Evolutionary conservation across 257 asterid genomes (phyloP).

Genomic region (Primulina eburnea): DNA sequence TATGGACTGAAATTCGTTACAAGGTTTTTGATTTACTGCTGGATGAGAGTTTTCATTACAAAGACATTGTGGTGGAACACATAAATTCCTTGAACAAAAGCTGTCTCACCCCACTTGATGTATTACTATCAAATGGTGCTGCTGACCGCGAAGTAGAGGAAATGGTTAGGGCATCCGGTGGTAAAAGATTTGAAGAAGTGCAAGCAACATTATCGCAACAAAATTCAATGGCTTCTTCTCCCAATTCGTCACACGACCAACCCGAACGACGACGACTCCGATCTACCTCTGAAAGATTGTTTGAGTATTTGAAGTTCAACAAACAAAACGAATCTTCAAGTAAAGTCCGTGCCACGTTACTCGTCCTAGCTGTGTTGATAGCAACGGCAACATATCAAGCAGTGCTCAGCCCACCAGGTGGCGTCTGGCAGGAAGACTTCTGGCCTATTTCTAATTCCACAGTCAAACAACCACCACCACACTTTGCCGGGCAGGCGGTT

Average conservation of each 20-base stretch:
- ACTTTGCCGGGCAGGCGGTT: constrained; percentile 44
- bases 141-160: constrained; percentile 46
- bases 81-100: constrained; percentile 41
- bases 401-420: constrained; percentile 58
- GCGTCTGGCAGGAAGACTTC: constrained; percentile 53
- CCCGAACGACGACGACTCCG: constrained; percentile 15
- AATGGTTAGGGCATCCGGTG: constrained; percentile 38
- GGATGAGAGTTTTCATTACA: constrained; percentile 23
- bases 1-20: neutral
- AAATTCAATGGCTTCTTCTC: neutral
- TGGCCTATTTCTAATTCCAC: neutral
- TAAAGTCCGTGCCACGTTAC: constrained; percentile 37
- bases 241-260: neutral
- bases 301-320: constrained; percentile 34
- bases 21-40: constrained; percentile 44
- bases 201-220: neutral
- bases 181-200: constrained; percentile 6
- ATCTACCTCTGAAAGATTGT: constrained; percentile 18
- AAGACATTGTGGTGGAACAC: constrained; percentile 26
- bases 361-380: constrained; percentile 42
- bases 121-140: constrained; percentile 24
- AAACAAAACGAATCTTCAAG: constrained; percentile 35
- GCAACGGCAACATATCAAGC: constrained; percentile 53
- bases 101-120: constrained; percentile 48
- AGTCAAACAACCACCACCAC: constrained; percentile 1